phyloP scores from a whole-genome alignment of 2,329 filamentous ascomycete species.

The Fusarium solani-melongenae region DNA sequence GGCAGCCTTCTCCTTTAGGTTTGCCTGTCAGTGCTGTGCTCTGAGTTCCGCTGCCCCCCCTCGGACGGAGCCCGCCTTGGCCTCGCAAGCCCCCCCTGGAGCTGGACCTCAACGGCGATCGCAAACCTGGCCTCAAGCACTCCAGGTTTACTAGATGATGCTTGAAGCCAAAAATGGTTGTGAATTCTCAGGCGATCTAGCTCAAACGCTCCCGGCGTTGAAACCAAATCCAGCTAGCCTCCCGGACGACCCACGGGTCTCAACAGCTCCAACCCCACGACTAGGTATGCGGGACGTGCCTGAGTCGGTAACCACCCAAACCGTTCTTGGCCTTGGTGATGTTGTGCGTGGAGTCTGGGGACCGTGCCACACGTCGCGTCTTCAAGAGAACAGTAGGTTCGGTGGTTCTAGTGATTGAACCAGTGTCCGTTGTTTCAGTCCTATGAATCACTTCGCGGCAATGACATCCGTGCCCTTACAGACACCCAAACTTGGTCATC shows the following conservation, averaged over 20 bases:
- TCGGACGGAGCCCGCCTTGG: neutral
- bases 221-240: constrained; percentile 35
- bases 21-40: neutral
- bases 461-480: constrained; percentile 2
- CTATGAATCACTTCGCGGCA: neutral
- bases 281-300: constrained; percentile 18
- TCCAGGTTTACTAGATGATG: constrained; percentile 13
- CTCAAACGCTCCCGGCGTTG: constrained; percentile 34
- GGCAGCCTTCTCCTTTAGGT: neutral
- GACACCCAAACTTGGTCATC: neutral
- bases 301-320: constrained; percentile 25
- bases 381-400: constrained; percentile 12
- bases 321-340: neutral
- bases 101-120: neutral
- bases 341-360: constrained; percentile 1
- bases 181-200: constrained; percentile 8
- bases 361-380: constrained; percentile 9
- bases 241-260: constrained; percentile 5
- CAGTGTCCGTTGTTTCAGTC: constrained; percentile 24
- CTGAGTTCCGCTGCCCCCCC: neutral
- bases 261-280: constrained; percentile 17
- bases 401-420: constrained; percentile 6
- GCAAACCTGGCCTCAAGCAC: neutral
- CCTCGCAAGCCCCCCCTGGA: neutral
- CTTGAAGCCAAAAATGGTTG: constrained; percentile 1